These are phyloP conservation scores for Claviceps pusilla DNA, from an alignment of 2,329 filamentous ascomycete species.

Conservation along the genomic window DNA sequence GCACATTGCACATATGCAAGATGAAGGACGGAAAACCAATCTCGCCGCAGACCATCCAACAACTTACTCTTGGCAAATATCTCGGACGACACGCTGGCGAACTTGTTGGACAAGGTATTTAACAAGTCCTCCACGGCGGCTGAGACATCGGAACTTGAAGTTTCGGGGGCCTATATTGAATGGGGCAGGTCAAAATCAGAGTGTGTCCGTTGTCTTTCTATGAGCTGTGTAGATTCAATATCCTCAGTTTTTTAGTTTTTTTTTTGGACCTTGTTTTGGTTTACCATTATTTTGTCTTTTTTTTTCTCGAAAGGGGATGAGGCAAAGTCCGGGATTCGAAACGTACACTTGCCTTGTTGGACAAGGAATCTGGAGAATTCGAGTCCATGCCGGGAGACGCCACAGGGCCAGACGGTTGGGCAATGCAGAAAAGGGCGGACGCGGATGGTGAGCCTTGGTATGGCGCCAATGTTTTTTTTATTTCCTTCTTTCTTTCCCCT, in stretches of 20 bases:
- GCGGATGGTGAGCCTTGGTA: background rate
- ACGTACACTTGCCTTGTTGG: slow-evolving; percentile 1
- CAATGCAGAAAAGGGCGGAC: background rate
- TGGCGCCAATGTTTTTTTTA: no score
- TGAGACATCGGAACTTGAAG: slow-evolving; percentile 49
- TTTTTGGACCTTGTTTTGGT: no score
- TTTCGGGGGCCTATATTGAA: slow-evolving; percentile 19
- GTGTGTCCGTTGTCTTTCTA: background rate
- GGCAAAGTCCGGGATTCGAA: background rate
- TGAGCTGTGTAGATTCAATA: background rate
- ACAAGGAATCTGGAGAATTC: background rate
- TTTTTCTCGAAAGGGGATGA: no score
- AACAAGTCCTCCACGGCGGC: slow-evolving; percentile 76
- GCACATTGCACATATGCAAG: slow-evolving; percentile 2
- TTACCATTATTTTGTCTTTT: no score
- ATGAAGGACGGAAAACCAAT: background rate
- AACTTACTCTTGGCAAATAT: slow-evolving; percentile 73
- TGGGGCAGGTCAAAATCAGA: background rate
- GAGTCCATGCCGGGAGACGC: background rate
- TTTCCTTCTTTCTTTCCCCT: no score
- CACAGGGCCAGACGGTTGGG: background rate
- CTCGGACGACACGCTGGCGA: slow-evolving; percentile 69
- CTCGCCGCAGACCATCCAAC: background rate
- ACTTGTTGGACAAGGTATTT: slow-evolving; percentile 72
- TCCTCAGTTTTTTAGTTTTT: no score